Evolutionary conservation across 176 grass and related monocot species (phyloP), one percentile per base, ranked within the genome.

Genomic region (Ensete ventricosum): DNA sequence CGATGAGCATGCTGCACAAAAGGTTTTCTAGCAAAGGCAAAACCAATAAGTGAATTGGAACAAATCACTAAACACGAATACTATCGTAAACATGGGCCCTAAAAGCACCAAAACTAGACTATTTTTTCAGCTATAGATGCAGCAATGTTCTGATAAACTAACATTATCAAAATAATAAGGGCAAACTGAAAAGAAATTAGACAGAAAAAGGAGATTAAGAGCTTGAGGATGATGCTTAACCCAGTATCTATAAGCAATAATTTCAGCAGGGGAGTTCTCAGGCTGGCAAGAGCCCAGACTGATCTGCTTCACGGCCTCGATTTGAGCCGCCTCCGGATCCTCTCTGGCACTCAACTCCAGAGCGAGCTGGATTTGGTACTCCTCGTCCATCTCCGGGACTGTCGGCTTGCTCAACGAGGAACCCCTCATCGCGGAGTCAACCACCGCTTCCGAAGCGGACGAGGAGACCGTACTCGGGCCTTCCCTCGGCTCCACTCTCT

Each of bases 251-350:
- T 83, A 84, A 5, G 91, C 84, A 22, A 91, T 67, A 52, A 88
- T 85, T 64, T 91, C 88, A 0, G 96, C 83, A 4, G 84, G 70
- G 11, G 91, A 84, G 64, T 81, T 88, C 76, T 89, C 62, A 1
- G 87, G 78, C 1, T 78, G 73, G 73, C 88, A 91, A 25, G 84
- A 89, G 12, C 88, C 96, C 19, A 99, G 84, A 54, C 96, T 99
- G 72, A 99, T 93, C 82, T 89, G 96, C 74, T 99, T 99, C 51
- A 86, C 96, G 25, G 89, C 96, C 83, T 95, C 91, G 34, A 99
- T 95, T 82, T 99, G 90, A 77, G 89, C 92, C 70, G 86, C 96
- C 83, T 99, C 96, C 12, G 96, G 91, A 82, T 99, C 92, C 86
- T 99, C 95, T 74, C 82, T 82, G 2, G 95, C 88, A 75, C 95